These are phyloP conservation scores for Gentiana dahurica DNA, from an alignment of 257 asterid species.

Conservation along the genomic window DNA sequence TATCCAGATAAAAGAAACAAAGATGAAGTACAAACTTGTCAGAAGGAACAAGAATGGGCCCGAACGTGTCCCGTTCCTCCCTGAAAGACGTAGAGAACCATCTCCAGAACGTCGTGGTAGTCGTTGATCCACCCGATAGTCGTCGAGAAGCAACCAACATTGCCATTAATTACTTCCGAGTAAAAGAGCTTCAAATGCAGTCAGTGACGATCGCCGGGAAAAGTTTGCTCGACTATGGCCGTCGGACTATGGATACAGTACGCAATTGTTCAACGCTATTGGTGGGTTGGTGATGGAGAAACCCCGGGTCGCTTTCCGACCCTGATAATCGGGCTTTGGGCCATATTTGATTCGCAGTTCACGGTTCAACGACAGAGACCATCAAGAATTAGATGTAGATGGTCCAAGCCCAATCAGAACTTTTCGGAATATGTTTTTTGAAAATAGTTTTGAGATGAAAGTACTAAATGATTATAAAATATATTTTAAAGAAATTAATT, in stretches of 20 bases:
- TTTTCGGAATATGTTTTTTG: too few species aligned
- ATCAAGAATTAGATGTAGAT: too few species aligned
- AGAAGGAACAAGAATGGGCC: slow-evolving; percentile 81
- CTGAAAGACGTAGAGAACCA: slow-evolving; percentile 57
- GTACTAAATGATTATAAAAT: too few species aligned
- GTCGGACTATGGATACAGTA: background rate
- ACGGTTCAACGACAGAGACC: too few species aligned
- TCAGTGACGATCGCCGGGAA: background rate
- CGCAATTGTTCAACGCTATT: background rate
- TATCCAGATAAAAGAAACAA: background rate
- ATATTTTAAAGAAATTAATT: too few species aligned
- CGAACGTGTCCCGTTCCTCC: slow-evolving; percentile 88
- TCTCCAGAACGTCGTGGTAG: slow-evolving; percentile 36
- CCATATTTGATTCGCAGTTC: too few species aligned
- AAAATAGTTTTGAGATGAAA: too few species aligned
- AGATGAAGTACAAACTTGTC: slow-evolving; percentile 40
- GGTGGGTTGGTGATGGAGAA: background rate
- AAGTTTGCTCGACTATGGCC: background rate
- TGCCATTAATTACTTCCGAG: slow-evolving; percentile 31
- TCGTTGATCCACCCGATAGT: slow-evolving; percentile 32
- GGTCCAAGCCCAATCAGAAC: too few species aligned
- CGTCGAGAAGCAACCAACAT: slow-evolving; percentile 47
- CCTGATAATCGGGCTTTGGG: too few species aligned
- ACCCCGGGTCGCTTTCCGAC: background rate
- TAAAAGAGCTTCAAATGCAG: background rate